A percentile compares a stretch with the other conserved stretches of the same genome.
phyloP scores from a whole-genome alignment of 495 filamentous ascomycete species.

The Trichoderma reesei region DNA sequence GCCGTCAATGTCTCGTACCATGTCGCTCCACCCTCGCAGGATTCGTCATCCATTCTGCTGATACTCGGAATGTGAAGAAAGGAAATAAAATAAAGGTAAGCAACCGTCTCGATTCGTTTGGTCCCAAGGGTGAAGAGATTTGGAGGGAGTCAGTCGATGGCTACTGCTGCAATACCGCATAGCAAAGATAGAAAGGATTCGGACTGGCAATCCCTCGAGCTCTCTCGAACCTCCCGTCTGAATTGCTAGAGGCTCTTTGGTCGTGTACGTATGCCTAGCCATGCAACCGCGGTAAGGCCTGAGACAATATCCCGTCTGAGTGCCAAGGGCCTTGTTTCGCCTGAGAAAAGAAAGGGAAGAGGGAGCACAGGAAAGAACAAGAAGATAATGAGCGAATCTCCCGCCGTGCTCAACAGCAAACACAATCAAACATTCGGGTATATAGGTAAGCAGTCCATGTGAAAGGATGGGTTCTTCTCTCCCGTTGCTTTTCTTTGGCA shows the following conservation, averaged over 20 bases:
- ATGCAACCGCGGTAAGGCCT: too few species aligned
- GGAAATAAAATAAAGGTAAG: neutral
- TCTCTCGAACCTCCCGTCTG: too few species aligned
- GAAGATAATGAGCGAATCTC: too few species aligned
- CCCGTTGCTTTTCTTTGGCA: neutral
- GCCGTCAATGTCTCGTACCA: neutral
- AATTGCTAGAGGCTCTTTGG: too few species aligned
- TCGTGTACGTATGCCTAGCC: too few species aligned
- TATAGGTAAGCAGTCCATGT: neutral
- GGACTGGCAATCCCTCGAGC: neutral
- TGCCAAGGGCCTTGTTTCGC: too few species aligned
- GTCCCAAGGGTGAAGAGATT: neutral
- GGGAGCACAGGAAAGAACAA: too few species aligned
- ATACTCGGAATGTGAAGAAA: neutral
- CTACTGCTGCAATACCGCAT: too few species aligned
- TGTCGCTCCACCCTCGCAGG: neutral
- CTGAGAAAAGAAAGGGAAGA: too few species aligned
- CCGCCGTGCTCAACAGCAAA: constrained; percentile 3
- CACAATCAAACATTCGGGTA: neutral
- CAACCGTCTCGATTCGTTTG: neutral
- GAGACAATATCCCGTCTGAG: too few species aligned
- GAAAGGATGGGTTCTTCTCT: neutral
- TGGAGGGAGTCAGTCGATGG: too few species aligned
- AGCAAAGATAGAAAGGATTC: too few species aligned
- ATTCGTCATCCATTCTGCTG: neutral